Percentiles rank a stretch among this genome's conserved stretches.
phyloP scores from a whole-genome alignment of 768 basidiomycete genomes.

The Amanita rubescens region DNA sequence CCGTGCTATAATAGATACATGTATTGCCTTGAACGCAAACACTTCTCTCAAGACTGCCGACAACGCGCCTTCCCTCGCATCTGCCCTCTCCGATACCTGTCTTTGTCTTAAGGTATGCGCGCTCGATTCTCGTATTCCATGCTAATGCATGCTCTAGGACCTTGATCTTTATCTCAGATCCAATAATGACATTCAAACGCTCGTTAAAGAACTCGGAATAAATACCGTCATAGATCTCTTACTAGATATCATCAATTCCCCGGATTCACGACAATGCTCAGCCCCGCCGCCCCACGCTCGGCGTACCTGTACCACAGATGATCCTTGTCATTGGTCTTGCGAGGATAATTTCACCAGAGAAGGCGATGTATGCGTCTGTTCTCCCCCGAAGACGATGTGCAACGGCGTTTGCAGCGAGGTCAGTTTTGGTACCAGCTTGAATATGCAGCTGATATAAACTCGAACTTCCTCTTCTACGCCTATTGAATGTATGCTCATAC shows the following conservation, averaged over 20 bases:
- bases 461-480: not conserved
- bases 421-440: slow-evolving; percentile 10
- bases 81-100: slow-evolving; percentile 24
- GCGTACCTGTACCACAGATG: slow-evolving; percentile 21
- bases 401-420: slow-evolving; percentile 34
- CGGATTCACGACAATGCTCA: slow-evolving; percentile 22
- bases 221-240: slow-evolving; percentile 16
- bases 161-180: slow-evolving; percentile 26
- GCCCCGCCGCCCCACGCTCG: slow-evolving; percentile 23
- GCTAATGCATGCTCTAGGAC: slow-evolving; percentile 17
- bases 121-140: slow-evolving; percentile 1
- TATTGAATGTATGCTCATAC: not conserved
- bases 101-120: slow-evolving; percentile 32
- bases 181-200: slow-evolving; percentile 18
- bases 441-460: not conserved
- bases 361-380: slow-evolving; percentile 30
- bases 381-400: slow-evolving; percentile 26
- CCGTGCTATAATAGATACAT: slow-evolving; percentile 24
- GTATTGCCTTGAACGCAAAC: slow-evolving; percentile 19
- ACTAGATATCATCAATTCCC: slow-evolving; percentile 22
- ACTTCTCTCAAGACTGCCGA: slow-evolving; percentile 18
- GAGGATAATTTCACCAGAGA: slow-evolving; percentile 18
- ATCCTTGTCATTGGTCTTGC: slow-evolving; percentile 31
- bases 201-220: slow-evolving; percentile 21
- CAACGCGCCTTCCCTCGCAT: slow-evolving; percentile 15